These are phyloP conservation scores for Medicago lupulina DNA, from an alignment of 306 rosid genomes.

Conservation along the genomic window DNA sequence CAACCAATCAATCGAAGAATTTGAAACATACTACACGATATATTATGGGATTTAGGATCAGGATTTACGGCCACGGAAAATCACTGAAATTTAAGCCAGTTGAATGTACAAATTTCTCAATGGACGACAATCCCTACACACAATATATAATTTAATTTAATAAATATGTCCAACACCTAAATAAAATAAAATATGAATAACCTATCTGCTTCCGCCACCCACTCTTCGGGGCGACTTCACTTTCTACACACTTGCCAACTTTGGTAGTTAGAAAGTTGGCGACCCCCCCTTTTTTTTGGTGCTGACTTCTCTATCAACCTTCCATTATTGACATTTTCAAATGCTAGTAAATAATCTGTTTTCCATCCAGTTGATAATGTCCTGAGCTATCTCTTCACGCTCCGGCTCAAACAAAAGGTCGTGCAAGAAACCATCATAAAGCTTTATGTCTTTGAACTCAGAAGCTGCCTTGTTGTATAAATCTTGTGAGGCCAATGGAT, in stretches of 20 bases:
- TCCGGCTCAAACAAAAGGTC: constrained; percentile 97
- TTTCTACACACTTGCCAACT: constrained; percentile 32
- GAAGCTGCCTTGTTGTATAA: constrained; percentile 84
- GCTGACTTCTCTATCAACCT: not conserved
- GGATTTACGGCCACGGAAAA: not conserved
- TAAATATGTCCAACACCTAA: constrained; percentile 15
- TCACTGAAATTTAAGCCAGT: not conserved
- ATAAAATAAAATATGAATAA: constrained; percentile 18
- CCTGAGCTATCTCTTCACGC: constrained; percentile 78
- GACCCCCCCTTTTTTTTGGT: not conserved
- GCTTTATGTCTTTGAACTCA: constrained; percentile 80
- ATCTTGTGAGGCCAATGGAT: constrained; percentile 90
- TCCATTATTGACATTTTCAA: constrained; percentile 41
- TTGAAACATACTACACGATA: not conserved
- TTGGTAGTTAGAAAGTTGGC: constrained; percentile 25
- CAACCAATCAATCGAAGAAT: too few species aligned
- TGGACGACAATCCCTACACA: constrained; percentile 20
- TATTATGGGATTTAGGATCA: not conserved
- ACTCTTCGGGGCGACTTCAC: constrained; percentile 35
- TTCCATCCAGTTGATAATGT: constrained; percentile 91
- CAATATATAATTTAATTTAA: not conserved
- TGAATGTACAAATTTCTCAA: not conserved
- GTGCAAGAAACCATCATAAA: constrained; percentile 91
- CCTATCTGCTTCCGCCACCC: constrained; percentile 50
- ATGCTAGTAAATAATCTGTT: constrained; percentile 49